phyloP scores from a whole-genome alignment of 2,329 filamentous ascomycete species.

The Neofusicoccum sp. region DNA sequence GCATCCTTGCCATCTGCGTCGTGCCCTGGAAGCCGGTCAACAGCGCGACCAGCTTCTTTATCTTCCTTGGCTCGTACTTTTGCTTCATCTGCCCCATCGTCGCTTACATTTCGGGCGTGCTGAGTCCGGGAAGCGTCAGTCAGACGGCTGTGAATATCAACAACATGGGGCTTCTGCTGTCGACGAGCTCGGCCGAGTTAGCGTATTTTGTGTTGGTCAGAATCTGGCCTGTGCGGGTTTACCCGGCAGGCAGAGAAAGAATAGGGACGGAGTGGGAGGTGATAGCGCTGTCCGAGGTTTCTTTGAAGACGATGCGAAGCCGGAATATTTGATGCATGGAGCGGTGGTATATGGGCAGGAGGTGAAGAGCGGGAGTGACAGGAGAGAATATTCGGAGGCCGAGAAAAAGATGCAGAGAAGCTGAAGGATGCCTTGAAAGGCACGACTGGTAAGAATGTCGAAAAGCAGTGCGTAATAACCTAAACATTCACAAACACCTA shows the following conservation, averaged over 20 bases:
- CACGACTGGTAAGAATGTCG: too few species aligned
- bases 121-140: slow-evolving; percentile 20
- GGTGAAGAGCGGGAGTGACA: background rate
- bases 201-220: slow-evolving; percentile 22
- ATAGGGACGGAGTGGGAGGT: slow-evolving; percentile 22
- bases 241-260: slow-evolving; percentile 19
- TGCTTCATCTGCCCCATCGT: slow-evolving; percentile 39
- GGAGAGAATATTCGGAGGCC: too few species aligned
- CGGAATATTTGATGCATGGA: background rate
- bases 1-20: slow-evolving; percentile 23
- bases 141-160: slow-evolving; percentile 18
- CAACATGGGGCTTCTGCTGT: slow-evolving; percentile 24
- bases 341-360: background rate
- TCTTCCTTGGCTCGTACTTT: slow-evolving; percentile 37
- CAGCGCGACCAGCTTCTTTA: slow-evolving; percentile 36
- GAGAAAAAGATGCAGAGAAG: too few species aligned
- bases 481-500: too few species aligned
- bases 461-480: too few species aligned
- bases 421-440: too few species aligned
- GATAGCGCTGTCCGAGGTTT: slow-evolving; percentile 24
- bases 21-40: slow-evolving; percentile 29
- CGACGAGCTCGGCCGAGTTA: slow-evolving; percentile 20
- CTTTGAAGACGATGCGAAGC: slow-evolving; percentile 22
- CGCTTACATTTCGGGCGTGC: slow-evolving; percentile 24
- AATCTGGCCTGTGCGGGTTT: slow-evolving; percentile 20